Evolutionary conservation across 2,329 filamentous ascomycete genomes (phyloP).

Genomic region (Mariannaea sp.): DNA sequence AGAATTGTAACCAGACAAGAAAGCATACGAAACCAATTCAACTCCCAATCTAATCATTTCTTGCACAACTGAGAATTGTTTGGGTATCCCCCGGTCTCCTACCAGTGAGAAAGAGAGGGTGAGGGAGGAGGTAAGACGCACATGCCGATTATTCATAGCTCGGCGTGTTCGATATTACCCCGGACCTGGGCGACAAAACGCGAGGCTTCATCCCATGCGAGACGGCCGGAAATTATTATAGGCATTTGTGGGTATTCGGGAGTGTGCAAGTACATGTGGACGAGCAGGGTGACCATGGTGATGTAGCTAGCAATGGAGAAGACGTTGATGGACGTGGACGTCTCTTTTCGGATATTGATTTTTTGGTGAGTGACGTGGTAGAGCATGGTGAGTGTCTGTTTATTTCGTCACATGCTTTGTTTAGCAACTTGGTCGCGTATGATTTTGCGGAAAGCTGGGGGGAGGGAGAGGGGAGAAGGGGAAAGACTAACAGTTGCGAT

Average conservation of each 20-base stretch:
- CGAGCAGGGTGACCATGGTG: conserved; percentile 71
- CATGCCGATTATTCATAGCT: conserved; percentile 29
- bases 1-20: conserved; percentile 5
- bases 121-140: no score
- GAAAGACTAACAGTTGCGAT: conserved; percentile 69
- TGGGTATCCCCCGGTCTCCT: not conserved
- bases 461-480: conserved; percentile 4
- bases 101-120: not conserved
- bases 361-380: conserved; percentile 80
- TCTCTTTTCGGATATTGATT: conserved; percentile 80
- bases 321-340: conserved; percentile 75
- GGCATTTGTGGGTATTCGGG: conserved; percentile 66
- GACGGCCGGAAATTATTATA: conserved; percentile 50
- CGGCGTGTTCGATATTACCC: conserved; percentile 37
- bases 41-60: not conserved
- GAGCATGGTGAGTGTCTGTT: conserved; percentile 70
- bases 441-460: not conserved
- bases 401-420: not conserved
- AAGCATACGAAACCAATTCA: not conserved
- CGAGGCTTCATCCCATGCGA: conserved; percentile 44
- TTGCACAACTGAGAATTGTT: not conserved
- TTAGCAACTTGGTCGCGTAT: conserved; percentile 9
- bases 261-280: conserved; percentile 67
- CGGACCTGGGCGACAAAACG: conserved; percentile 38
- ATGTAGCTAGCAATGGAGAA: conserved; percentile 78